Base-by-base conservation (phyloP, 2,329 filamentous ascomycete genomes). In the Penicillium oxalicum region DNA sequence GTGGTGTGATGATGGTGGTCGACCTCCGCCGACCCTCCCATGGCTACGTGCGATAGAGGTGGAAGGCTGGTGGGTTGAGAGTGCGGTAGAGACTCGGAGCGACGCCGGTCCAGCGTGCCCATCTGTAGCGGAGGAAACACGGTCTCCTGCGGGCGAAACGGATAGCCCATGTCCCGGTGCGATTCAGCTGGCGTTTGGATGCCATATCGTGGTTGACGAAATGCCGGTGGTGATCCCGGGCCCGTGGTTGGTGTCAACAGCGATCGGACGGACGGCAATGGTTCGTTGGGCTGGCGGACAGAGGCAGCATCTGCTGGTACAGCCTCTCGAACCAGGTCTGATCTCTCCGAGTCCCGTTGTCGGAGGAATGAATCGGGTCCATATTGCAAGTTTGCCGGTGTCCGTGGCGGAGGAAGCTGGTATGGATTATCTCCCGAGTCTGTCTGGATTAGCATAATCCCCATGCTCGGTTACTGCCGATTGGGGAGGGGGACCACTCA, bases 261-360 rank as follows among this genome's bases (percentile, higher is more conserved):
- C 48, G 71, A 67, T 38, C 67, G 68, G 33, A 72, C 68, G 7
- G 70, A 66, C 12, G 70, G 70, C 9, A 73, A 59, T 45, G 65
- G 64, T 44, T 67, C 63, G 12, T 55, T 62, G 27, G 45, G 48
- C 42, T 45, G 47, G 32, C 45, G 42, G 51, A 51, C 46, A 50
- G 55, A 32, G 40, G 48, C 9, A 36, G 52, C 24, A 12, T 54
- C 56, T 24, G 51, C 45, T 42, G 55, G 47, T 35, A 33, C 9
- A 9, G 44, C 28, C 2, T 40, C 40, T 38, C 54, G 57, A 43
- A 53, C 51, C 27, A 55, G 38, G 18, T 67, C 60, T 9, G 47
- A 39, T 52, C 53, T 55, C 32, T 65, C 61, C 36, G 55, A 52
- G 41, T 58, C 57, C 37, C 57, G 49, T 48, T 64, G 61, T 48